Percentiles rank a stretch among this genome's conserved stretches.
phyloP scores from a whole-genome alignment of 2,329 filamentous ascomycete species.

The Elsinoe perseae region DNA sequence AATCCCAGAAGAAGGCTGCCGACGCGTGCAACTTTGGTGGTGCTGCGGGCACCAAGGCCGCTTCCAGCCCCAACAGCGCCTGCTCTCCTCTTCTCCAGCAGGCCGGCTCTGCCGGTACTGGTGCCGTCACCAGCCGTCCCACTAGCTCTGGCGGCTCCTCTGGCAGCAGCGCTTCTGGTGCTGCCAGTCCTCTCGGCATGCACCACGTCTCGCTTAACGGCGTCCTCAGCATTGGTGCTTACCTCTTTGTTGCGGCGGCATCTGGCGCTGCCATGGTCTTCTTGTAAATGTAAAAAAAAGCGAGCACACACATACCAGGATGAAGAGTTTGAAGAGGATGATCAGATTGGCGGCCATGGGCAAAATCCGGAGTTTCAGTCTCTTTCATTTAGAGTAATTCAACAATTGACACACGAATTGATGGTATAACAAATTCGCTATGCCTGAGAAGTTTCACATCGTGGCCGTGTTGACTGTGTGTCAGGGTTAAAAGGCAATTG shows the following conservation, averaged over 20 bases:
- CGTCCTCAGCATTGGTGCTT: slow-evolving; percentile 42
- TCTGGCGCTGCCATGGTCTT: slow-evolving; percentile 50
- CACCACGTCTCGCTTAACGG: slow-evolving; percentile 39
- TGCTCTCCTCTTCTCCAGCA: slow-evolving; percentile 55
- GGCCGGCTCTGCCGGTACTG: slow-evolving; percentile 55
- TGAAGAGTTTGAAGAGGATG: neutral
- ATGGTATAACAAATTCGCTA: neutral
- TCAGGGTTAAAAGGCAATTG: too few relatives aligned
- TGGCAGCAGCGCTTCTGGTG: slow-evolving; percentile 26
- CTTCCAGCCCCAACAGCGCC: slow-evolving; percentile 38
- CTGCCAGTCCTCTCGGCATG: slow-evolving; percentile 37
- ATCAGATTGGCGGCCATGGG: neutral
- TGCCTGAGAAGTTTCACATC: too few relatives aligned
- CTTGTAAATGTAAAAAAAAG: slow-evolving; percentile 35
- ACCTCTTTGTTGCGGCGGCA: slow-evolving; percentile 43
- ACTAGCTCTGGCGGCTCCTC: slow-evolving; percentile 29
- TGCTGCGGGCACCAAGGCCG: slow-evolving; percentile 50
- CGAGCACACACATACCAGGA: neutral
- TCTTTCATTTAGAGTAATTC: slow-evolving; percentile 13
- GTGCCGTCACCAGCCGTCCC: slow-evolving; percentile 45
- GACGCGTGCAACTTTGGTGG: slow-evolving; percentile 66
- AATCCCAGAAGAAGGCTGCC: slow-evolving; percentile 42
- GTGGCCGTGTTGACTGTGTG: too few relatives aligned
- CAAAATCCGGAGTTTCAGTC: slow-evolving; percentile 11
- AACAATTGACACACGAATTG: slow-evolving; percentile 14